Percentiles rank a stretch among this genome's conserved stretches.
Conservation (phyloP, 2,329 filamentous ascomycete genomes). For the Colletotrichum horii region DNA sequence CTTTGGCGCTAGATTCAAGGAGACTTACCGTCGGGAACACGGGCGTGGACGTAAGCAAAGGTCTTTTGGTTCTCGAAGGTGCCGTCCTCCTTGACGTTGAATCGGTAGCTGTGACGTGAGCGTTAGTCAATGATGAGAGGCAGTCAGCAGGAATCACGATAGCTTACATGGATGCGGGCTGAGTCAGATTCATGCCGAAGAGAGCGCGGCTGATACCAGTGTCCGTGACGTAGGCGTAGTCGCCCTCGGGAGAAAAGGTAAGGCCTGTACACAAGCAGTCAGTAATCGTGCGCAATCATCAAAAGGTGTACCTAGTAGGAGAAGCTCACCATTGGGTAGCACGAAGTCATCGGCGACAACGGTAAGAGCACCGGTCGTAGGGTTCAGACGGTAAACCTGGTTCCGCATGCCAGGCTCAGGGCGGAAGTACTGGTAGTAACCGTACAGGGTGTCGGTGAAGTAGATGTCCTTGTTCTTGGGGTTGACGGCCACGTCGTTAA, state of each 20-base stretch:
- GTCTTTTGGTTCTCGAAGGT: constrained; percentile 53
- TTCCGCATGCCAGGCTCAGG: constrained; percentile 56
- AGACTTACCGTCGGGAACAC: constrained; percentile 61
- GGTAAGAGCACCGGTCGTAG: constrained; percentile 52
- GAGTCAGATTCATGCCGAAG: constrained; percentile 44
- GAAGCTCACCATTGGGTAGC: constrained; percentile 50
- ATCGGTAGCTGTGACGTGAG: constrained; percentile 44
- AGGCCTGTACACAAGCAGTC: constrained; percentile 42
- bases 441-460: constrained; percentile 68
- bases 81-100: constrained; percentile 48
- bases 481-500: constrained; percentile 63
- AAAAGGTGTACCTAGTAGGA: constrained; percentile 6
- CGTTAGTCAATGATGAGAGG: not conserved
- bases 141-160: too few relatives aligned
- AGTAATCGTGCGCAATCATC: fast-evolving
- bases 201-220: constrained; percentile 54
- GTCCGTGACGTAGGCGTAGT: constrained; percentile 60
- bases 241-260: constrained; percentile 59
- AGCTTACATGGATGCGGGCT: constrained; percentile 53
- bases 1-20: not conserved
- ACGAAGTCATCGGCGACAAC: constrained; percentile 63
- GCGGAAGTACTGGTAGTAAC: constrained; percentile 62
- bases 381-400: constrained; percentile 64
- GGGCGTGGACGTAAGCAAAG: constrained; percentile 60
- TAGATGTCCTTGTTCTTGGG: constrained; percentile 63